Conservation (phyloP, 164 flowering plant genomes). For the Platanus orientalis region DNA sequence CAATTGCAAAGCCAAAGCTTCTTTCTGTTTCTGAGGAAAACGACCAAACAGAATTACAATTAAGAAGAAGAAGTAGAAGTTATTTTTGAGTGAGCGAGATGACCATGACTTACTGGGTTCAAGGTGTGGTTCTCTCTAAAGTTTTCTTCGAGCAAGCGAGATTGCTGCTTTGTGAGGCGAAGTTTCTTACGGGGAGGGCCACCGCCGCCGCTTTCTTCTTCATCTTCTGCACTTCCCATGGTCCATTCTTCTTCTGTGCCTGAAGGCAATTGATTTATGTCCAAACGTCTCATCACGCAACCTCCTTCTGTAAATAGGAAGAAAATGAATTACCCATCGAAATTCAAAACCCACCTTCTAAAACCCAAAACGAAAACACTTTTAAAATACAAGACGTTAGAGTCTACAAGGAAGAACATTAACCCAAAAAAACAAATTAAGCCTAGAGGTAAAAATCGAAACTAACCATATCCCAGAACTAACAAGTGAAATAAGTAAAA, state of each 20-base stretch:
- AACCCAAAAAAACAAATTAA: no score
- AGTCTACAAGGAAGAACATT: no score
- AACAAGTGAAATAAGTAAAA: background rate
- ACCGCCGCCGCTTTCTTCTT: background rate
- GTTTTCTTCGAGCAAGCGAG: slow-evolving; percentile 13
- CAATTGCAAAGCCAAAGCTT: no score
- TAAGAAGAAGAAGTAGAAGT: no score
- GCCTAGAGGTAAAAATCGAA: no score
- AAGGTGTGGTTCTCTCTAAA: slow-evolving; percentile 17
- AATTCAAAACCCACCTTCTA: no score
- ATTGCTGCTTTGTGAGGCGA: slow-evolving; percentile 15
- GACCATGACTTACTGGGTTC: slow-evolving; percentile 11
- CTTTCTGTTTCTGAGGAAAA: no score
- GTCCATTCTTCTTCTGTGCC: slow-evolving; percentile 40
- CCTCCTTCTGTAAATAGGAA: slow-evolving; percentile 11
- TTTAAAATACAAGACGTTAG: no score
- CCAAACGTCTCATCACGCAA: slow-evolving; percentile 41
- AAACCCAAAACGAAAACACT: no score
- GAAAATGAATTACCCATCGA: background rate
- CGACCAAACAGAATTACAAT: no score
- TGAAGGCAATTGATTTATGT: slow-evolving; percentile 62
- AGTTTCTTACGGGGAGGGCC: slow-evolving; percentile 15
- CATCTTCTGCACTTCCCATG: slow-evolving; percentile 26
- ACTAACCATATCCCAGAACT: background rate
- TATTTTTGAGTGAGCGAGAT: no score